Evolutionary conservation across 2,329 filamentous ascomycete species (phyloP).

Genomic region (Pseudogymnoascus sp.): DNA sequence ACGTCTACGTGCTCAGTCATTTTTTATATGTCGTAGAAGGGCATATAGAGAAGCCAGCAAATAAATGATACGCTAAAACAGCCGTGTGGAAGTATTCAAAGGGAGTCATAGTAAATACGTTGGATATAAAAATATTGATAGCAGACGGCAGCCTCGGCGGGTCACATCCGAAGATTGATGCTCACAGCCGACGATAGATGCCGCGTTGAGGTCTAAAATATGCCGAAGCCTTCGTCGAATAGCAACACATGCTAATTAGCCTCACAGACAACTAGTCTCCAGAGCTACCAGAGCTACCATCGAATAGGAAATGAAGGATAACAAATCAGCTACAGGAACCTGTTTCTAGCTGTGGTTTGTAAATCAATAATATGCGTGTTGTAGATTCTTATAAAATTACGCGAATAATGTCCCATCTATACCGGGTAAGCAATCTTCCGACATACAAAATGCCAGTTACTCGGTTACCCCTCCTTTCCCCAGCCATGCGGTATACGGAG

Average conservation of each 20-base stretch:
- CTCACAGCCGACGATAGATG: background rate
- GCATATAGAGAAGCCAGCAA: background rate
- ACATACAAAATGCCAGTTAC: too few relatives aligned
- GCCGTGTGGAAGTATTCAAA: background rate
- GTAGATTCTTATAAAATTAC: too few relatives aligned
- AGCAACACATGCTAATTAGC: background rate
- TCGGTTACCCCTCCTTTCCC: too few relatives aligned
- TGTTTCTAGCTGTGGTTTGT: background rate
- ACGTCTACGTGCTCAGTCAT: constrained; percentile 37
- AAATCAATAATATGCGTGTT: too few relatives aligned
- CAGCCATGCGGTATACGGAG: too few relatives aligned
- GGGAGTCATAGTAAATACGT: background rate
- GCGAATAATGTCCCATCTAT: too few relatives aligned
- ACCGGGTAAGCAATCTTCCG: too few relatives aligned
- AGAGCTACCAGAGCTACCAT: too few relatives aligned
- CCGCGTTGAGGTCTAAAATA: background rate
- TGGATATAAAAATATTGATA: background rate
- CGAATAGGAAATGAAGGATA: background rate
- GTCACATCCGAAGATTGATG: too few relatives aligned
- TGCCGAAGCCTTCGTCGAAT: background rate
- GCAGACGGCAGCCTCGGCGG: too few relatives aligned
- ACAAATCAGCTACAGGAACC: background rate
- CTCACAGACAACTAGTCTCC: background rate
- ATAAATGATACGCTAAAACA: background rate
- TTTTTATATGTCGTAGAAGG: background rate